These are phyloP conservation scores for Barbarea vulgaris DNA, from an alignment of 345 rosid species.

Conservation along the genomic window DNA sequence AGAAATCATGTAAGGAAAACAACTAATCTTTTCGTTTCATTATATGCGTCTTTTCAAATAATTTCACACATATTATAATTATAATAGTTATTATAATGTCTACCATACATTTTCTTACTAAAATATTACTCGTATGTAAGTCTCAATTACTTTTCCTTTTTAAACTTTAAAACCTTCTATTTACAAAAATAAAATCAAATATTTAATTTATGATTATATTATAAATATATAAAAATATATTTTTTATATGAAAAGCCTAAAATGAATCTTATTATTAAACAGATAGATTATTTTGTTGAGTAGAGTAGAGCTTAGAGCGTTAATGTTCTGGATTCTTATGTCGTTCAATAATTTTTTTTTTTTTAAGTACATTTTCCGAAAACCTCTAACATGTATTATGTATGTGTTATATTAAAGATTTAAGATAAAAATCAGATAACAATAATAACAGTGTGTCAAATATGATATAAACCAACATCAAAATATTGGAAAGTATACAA, in stretches of 20 bases:
- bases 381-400: background rate
- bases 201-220: background rate
- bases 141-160: background rate
- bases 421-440: background rate
- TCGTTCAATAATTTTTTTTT: background rate
- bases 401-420: background rate
- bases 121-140: background rate
- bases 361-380: background rate
- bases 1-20: conserved; percentile 4
- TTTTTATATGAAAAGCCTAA: background rate
- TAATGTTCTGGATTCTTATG: background rate
- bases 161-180: too few species aligned
- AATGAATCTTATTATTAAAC: background rate
- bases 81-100: background rate
- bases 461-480: conserved; percentile 2
- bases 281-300: background rate
- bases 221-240: background rate
- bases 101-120: background rate
- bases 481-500: background rate
- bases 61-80: background rate
- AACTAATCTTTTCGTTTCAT: conserved; percentile 15
- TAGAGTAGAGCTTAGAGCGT: background rate
- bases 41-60: conserved; percentile 14
- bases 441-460: background rate
- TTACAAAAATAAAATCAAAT: too few species aligned